phyloP scores from a whole-genome alignment of 129 eudicot species.

The Cynara cardunculus region DNA sequence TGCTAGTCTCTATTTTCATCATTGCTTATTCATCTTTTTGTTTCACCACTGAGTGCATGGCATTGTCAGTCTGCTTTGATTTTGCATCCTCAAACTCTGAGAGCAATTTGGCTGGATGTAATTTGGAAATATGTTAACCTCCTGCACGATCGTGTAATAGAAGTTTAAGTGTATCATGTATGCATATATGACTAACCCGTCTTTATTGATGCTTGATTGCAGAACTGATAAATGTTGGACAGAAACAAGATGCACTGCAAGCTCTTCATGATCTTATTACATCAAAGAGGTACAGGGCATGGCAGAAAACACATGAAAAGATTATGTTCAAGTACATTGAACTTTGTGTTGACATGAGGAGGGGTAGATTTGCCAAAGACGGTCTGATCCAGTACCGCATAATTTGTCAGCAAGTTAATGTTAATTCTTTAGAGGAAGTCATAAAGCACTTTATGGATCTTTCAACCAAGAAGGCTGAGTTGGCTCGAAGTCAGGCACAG shows the following conservation, averaged over 20 bases:
- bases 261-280: constrained; percentile 83
- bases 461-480: constrained; percentile 83
- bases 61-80: neutral
- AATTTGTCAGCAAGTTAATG: constrained; percentile 92
- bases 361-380: constrained; percentile 95
- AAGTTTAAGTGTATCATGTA: neutral
- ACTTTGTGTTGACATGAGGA: constrained; percentile 91
- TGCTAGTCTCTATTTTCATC: neutral
- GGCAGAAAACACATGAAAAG: constrained; percentile 90
- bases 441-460: constrained; percentile 96
- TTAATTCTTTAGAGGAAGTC: constrained; percentile 82
- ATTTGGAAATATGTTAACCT: neutral
- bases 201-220: constrained; percentile 12
- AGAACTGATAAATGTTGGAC: constrained; percentile 94
- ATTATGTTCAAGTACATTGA: constrained; percentile 90
- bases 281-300: constrained; percentile 84
- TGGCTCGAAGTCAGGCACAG: constrained; percentile 87
- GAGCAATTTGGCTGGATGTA: neutral
- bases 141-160: neutral
- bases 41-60: neutral
- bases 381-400: constrained; percentile 92
- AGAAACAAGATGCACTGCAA: constrained; percentile 84
- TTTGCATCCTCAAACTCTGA: neutral
- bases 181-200: neutral
- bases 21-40: neutral